Conservation (phyloP, 805 yeast genomes). For the Saccharomyces eubayanus region DNA sequence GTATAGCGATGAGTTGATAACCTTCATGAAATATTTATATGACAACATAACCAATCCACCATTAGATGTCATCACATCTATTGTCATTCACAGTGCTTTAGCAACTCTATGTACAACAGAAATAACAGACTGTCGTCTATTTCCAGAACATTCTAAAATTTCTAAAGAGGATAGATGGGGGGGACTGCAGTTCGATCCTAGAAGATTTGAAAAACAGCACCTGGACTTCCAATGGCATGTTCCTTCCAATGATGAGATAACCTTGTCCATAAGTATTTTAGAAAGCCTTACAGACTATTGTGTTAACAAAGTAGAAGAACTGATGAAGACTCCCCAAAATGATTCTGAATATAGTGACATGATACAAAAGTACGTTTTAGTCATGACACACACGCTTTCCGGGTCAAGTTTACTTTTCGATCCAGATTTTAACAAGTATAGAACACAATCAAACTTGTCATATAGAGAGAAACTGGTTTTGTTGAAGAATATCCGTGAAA, state of each 20-base stretch:
- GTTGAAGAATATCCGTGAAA: slow-evolving; percentile 32
- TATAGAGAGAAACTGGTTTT: slow-evolving; percentile 24
- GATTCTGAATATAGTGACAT: slow-evolving; percentile 37
- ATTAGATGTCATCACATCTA: slow-evolving; percentile 50
- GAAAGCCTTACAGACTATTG: slow-evolving; percentile 39
- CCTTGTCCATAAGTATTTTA: slow-evolving; percentile 53
- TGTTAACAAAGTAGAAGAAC: slow-evolving; percentile 35
- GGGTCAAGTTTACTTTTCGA: slow-evolving; percentile 70
- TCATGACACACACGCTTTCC: slow-evolving; percentile 51
- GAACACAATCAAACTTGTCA: slow-evolving; percentile 6
- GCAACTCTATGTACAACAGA: slow-evolving; percentile 56
- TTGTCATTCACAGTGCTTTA: slow-evolving; percentile 58
- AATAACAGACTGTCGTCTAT: slow-evolving; percentile 46
- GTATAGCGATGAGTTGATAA: slow-evolving; percentile 38
- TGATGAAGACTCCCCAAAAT: slow-evolving; percentile 16
- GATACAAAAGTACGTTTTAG: slow-evolving; percentile 46
- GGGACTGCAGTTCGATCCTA: slow-evolving; percentile 50
- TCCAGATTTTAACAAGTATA: slow-evolving; percentile 46
- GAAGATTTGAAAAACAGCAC: slow-evolving; percentile 41
- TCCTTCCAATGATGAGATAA: slow-evolving; percentile 51
- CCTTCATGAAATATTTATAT: slow-evolving; percentile 26
- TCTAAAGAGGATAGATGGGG: slow-evolving; percentile 59
- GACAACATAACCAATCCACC: slow-evolving; percentile 40
- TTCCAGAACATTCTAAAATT: slow-evolving; percentile 37
- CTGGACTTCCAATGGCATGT: slow-evolving; percentile 65